These are phyloP conservation scores for Ajuga chamaepitys DNA, from an alignment of 257 asterid genomes.

Conservation along the genomic window DNA sequence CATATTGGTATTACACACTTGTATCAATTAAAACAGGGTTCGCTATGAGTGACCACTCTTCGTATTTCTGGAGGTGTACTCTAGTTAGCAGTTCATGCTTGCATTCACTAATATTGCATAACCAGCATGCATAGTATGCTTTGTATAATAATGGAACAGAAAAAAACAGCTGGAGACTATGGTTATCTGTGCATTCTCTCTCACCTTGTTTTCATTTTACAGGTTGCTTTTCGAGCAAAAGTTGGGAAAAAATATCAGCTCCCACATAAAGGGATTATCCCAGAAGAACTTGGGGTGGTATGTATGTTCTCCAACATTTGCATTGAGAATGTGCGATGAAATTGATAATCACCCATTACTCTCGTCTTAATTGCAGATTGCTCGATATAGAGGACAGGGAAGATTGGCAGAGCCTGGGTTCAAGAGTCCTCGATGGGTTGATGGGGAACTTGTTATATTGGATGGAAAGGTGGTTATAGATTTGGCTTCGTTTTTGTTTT, in stretches of 20 bases:
- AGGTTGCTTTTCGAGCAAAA: conserved; percentile 96
- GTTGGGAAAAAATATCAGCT: conserved; percentile 87
- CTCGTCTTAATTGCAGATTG: conserved; percentile 48
- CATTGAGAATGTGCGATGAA: background rate
- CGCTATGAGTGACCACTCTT: background rate
- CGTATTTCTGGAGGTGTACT: background rate
- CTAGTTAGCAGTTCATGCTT: background rate
- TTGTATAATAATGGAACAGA: no score
- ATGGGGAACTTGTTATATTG: conserved; percentile 91
- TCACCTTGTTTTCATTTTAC: conserved; percentile 23
- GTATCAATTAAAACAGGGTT: background rate
- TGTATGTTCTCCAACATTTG: conserved; percentile 32
- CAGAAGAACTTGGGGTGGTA: conserved; percentile 99
- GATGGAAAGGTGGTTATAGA: conserved; percentile 77
- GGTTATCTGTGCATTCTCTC: background rate
- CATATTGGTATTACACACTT: background rate
- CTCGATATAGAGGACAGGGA: conserved; percentile 94
- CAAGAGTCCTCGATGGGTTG: conserved; percentile 86
- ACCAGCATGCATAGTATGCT: background rate
- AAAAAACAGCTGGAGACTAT: background rate
- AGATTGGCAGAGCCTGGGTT: conserved; percentile 91
- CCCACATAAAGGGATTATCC: conserved; percentile 91
- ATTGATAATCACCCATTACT: conserved; percentile 11
- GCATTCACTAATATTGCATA: background rate
- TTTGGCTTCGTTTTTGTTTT: conserved; percentile 1